phyloP scores from a whole-genome alignment of 2,329 filamentous ascomycete genomes.

The Diaporthe sp. region DNA sequence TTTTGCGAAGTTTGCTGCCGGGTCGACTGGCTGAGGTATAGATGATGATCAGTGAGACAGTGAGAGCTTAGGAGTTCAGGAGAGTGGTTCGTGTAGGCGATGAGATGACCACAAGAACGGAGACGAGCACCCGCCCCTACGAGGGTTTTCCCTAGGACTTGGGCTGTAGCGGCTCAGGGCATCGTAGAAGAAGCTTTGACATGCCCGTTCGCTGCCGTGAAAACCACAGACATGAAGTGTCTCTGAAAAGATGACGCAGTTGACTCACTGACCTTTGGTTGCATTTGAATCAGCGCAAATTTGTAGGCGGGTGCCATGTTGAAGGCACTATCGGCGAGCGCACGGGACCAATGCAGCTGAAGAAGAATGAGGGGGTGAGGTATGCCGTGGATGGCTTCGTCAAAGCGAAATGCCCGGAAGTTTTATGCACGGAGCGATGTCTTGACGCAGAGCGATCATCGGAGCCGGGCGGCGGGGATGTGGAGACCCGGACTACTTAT shows the following conservation, averaged over 20 bases:
- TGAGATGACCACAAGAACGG: background rate
- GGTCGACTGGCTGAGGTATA: conserved; percentile 49
- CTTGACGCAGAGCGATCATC: conserved; percentile 26
- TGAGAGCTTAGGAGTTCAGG: background rate
- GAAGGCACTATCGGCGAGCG: background rate
- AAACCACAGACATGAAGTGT: background rate
- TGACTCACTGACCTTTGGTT: conserved; percentile 54
- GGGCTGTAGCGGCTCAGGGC: background rate
- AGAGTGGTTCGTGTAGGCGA: background rate
- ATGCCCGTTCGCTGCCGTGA: background rate
- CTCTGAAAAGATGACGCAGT: background rate
- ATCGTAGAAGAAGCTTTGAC: background rate
- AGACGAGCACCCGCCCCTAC: background rate
- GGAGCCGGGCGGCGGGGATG: conserved; percentile 34
- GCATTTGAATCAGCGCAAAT: conserved; percentile 62
- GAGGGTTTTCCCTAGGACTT: background rate
- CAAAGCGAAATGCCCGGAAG: background rate
- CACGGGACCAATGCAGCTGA: background rate
- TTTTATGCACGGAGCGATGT: background rate
- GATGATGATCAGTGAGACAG: background rate
- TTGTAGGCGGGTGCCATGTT: conserved; percentile 58
- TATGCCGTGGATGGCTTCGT: background rate
- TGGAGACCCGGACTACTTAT: conserved; percentile 19
- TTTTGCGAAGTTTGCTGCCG: conserved; percentile 55
- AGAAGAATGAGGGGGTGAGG: background rate